Evolutionary conservation across 1,284 basidiomycete species (phyloP).

Genomic region (Rugosomyces carneus): DNA sequence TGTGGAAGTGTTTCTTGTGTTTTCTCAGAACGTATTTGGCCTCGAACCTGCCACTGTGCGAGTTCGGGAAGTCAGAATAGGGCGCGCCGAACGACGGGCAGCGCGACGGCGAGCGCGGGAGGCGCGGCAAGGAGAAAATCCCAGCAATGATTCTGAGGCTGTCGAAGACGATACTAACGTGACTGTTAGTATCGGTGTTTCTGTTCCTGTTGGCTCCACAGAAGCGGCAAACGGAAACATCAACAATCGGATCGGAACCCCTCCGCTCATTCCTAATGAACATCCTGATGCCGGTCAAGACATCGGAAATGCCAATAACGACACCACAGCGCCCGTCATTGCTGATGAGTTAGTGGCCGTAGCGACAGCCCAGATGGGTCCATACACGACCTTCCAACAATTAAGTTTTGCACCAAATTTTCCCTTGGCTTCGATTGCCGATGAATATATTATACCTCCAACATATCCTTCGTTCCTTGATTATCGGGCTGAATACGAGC

Average conservation of each 20-base stretch:
- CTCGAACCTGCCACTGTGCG: conserved; percentile 84
- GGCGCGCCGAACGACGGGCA: conserved; percentile 76
- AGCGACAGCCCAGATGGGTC: conserved; percentile 63
- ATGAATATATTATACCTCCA: conserved; percentile 84
- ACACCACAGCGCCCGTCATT: conserved; percentile 22
- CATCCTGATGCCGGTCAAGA: conserved; percentile 33
- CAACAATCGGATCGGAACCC: conserved; percentile 26
- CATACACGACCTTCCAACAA: conserved; percentile 87
- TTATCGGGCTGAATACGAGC: conserved; percentile 58
- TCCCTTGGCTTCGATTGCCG: conserved; percentile 77
- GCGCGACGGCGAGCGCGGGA: conserved; percentile 71
- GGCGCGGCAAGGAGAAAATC: conserved; percentile 44
- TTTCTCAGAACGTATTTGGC: conserved; percentile 84
- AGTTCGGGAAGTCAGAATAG: conserved; percentile 85
- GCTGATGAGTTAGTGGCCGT: conserved; percentile 65
- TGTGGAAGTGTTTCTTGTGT: conserved; percentile 83
- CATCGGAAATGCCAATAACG: background rate
- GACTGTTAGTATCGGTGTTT: conserved; percentile 56
- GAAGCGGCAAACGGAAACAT: conserved; percentile 23
- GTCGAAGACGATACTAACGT: conserved; percentile 48
- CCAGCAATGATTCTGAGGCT: conserved; percentile 39
- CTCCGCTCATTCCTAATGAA: conserved; percentile 35
- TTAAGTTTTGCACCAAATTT: conserved; percentile 76
- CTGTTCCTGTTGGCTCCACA: conserved; percentile 37
- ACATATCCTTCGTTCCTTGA: conserved; percentile 75